These are phyloP conservation scores for Zalaria obscura DNA, from an alignment of 2,329 filamentous ascomycete genomes.

Conservation along the genomic window DNA sequence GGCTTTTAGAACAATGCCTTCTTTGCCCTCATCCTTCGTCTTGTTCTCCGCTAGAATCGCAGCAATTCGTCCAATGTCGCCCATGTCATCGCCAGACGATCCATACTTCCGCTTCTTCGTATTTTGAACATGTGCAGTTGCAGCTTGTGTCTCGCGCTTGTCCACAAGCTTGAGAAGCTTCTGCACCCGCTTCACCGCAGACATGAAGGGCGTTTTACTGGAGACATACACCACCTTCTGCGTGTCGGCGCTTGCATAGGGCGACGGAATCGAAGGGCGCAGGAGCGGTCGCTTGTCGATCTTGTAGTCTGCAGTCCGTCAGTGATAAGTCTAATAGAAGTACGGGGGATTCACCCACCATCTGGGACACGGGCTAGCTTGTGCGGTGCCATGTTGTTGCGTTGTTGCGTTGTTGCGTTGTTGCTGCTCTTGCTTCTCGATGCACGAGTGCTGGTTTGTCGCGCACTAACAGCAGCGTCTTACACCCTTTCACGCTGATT, in stretches of 20 bases:
- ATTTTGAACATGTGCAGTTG: constrained; percentile 17
- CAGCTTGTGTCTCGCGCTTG: constrained; percentile 32
- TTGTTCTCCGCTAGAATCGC: constrained; percentile 12
- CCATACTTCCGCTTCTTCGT: constrained; percentile 7
- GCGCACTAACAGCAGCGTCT: too few relatives aligned
- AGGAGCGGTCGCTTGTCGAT: constrained; percentile 43
- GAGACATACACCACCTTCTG: constrained; percentile 54
- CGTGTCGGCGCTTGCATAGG: constrained; percentile 32
- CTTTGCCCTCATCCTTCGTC: constrained; percentile 22
- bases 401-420: too few relatives aligned
- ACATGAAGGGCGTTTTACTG: constrained; percentile 51
- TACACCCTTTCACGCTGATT: too few relatives aligned
- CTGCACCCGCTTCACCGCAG: constrained; percentile 49
- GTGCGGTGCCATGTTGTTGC: not conserved
- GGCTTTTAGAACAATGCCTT: constrained; percentile 47
- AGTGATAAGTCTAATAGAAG: too few relatives aligned
- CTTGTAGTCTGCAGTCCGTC: constrained; percentile 24
- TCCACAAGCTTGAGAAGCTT: constrained; percentile 45
- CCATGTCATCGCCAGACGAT: constrained; percentile 1
- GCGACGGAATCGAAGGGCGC: constrained; percentile 39
- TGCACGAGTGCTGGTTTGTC: too few relatives aligned
- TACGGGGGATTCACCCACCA: constrained; percentile 4
- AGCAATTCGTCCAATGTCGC: constrained; percentile 4
- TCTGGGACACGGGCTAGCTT: constrained; percentile 12
- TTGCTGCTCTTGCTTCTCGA: too few relatives aligned